Conservation (phyloP, 2,329 filamentous ascomycete genomes). For the Parascedosporium putredinis region DNA sequence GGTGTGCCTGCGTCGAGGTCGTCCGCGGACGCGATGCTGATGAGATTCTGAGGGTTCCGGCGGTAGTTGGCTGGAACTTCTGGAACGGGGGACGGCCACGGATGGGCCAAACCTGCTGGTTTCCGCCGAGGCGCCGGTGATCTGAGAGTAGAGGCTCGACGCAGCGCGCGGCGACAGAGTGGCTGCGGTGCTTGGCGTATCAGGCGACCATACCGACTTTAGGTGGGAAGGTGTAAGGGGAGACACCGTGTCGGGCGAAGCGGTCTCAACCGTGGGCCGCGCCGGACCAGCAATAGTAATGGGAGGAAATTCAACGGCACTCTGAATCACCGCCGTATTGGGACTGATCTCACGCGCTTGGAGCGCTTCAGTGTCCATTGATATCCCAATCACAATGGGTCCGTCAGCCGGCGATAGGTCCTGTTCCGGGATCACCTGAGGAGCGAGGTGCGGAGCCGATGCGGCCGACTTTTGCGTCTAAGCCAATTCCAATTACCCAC, state of each 20-base stretch:
- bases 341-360: slow-evolving; percentile 30
- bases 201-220: slow-evolving; percentile 50
- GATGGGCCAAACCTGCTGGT: neutral
- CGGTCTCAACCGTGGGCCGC: slow-evolving; percentile 5
- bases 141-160: slow-evolving; percentile 54
- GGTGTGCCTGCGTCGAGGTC: slow-evolving; percentile 42
- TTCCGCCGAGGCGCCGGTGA: slow-evolving; percentile 16
- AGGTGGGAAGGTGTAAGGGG: slow-evolving; percentile 23
- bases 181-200: slow-evolving; percentile 41
- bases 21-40: slow-evolving; percentile 32
- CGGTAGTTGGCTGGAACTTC: slow-evolving; percentile 37
- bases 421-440: slow-evolving; percentile 19
- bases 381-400: slow-evolving; percentile 65
- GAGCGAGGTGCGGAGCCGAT: slow-evolving; percentile 17
- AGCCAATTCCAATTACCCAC: slow-evolving; percentile 50
- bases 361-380: slow-evolving; percentile 42
- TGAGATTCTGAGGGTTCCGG: slow-evolving; percentile 21
- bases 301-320: slow-evolving; percentile 23
- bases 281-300: neutral
- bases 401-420: slow-evolving; percentile 58
- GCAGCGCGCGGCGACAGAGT: slow-evolving; percentile 28
- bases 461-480: slow-evolving; percentile 27
- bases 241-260: slow-evolving; percentile 10
- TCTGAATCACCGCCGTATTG: slow-evolving; percentile 34
- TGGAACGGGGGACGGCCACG: slow-evolving; percentile 44